Conservation (phyloP, 441 rosid species). For the Hura crepitans region DNA sequence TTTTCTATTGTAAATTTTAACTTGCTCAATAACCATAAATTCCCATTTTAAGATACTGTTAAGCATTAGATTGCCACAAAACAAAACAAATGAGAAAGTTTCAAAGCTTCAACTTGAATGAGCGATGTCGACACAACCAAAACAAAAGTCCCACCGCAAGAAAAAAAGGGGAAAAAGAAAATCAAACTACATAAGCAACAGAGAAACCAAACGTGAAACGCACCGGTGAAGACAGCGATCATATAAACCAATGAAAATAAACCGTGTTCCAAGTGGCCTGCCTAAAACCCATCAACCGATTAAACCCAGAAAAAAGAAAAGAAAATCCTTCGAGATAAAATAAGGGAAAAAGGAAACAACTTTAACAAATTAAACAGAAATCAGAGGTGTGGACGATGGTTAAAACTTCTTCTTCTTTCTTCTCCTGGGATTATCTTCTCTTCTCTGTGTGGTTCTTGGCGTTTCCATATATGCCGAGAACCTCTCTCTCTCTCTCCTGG, state of each 20-base stretch:
- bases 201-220: background rate
- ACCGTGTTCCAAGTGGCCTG: conserved; percentile 16
- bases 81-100: conserved; percentile 6
- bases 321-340: background rate
- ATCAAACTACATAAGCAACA: conserved; percentile 4
- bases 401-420: conserved; percentile 33
- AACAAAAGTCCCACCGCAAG: conserved; percentile 9
- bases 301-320: conserved; percentile 21
- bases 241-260: conserved; percentile 12
- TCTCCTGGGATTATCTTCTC: conserved; percentile 23
- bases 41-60: conserved; percentile 7
- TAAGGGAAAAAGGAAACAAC: background rate
- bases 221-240: conserved; percentile 28
- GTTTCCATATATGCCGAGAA: conserved; percentile 22
- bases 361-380: background rate
- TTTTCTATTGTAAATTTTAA: conserved; percentile 12
- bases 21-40: background rate
- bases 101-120: conserved; percentile 20
- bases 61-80: too few species aligned
- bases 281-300: conserved; percentile 16
- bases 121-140: conserved; percentile 12
- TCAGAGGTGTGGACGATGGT: conserved; percentile 5
- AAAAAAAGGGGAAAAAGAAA: background rate
- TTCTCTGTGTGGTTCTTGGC: conserved; percentile 22
- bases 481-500: background rate